phyloP scores from a whole-genome alignment of 208 protist genomes.

The Trypanosoma lewisi region DNA sequence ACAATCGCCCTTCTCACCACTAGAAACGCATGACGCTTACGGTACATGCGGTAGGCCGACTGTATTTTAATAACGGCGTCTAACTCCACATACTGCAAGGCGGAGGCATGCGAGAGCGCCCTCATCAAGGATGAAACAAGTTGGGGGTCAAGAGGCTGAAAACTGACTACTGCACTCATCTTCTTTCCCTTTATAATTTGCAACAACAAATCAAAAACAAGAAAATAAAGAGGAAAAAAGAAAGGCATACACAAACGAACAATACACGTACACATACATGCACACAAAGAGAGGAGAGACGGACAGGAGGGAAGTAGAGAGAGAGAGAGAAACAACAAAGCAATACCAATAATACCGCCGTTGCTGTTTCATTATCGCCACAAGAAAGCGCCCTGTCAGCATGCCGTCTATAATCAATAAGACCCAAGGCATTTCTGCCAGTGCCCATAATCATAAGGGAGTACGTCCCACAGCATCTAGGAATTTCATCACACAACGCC shows the following conservation, averaged over 20 bases:
- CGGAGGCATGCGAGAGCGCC: constrained; percentile 1
- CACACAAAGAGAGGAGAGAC: constrained; percentile 11
- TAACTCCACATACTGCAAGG: constrained; percentile 8
- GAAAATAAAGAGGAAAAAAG: constrained; percentile 7
- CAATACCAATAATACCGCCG: constrained; percentile 3
- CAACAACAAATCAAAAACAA: background rate
- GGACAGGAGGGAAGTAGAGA: too few relatives aligned
- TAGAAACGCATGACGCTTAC: constrained; percentile 27
- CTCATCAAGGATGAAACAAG: constrained; percentile 20
- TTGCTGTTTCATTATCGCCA: too few relatives aligned
- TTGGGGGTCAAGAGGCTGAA: background rate
- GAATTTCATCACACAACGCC: constrained; percentile 17
- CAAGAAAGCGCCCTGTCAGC: constrained; percentile 9
- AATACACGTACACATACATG: background rate
- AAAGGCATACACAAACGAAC: constrained; percentile 13
- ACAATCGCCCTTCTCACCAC: constrained; percentile 21
- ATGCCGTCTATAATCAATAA: constrained; percentile 33
- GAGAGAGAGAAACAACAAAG: constrained; percentile 15
- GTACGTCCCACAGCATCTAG: constrained; percentile 28
- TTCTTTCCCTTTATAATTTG: background rate
- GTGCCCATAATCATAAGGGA: constrained; percentile 26
- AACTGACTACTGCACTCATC: constrained; percentile 8
- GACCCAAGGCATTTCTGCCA: background rate
- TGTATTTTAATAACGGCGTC: constrained; percentile 48
- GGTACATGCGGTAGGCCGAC: constrained; percentile 52